These are phyloP conservation scores for Orbilia blumenaviensis DNA, from an alignment of 2,329 filamentous ascomycete genomes.

Conservation along the genomic window DNA sequence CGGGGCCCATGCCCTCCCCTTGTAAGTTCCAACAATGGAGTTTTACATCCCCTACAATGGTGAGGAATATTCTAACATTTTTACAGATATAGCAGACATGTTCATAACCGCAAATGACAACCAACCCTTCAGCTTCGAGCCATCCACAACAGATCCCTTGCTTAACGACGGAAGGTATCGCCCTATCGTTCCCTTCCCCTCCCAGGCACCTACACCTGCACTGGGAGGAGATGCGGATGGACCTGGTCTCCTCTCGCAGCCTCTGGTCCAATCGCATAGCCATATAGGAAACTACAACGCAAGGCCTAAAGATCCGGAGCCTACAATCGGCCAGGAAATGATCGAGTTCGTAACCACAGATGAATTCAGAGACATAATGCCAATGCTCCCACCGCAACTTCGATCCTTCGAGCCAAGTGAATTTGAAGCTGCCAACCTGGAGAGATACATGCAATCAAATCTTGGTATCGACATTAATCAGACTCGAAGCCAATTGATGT, in stretches of 20 bases:
- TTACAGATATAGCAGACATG: conserved; percentile 7
- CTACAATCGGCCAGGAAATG: not conserved
- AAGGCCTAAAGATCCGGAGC: not conserved
- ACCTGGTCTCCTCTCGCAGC: not conserved
- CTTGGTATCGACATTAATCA: not conserved
- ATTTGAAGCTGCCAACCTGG: not conserved
- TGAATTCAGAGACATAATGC: not conserved
- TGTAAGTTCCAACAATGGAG: conserved; percentile 4
- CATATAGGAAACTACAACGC: not conserved
- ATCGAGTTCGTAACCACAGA: not conserved
- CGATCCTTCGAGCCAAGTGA: not conserved
- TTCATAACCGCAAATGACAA: not conserved
- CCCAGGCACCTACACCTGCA: not conserved
- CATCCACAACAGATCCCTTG: not conserved
- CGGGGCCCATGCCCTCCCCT: not conserved
- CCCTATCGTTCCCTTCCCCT: not conserved
- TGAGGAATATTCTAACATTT: not conserved
- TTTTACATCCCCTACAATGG: not conserved
- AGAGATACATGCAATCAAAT: conserved; percentile 5
- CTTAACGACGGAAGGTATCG: not conserved
- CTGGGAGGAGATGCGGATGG: not conserved
- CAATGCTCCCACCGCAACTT: not conserved
- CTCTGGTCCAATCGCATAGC: not conserved
- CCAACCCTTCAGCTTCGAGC: not conserved
- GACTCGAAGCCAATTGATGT: conserved; percentile 4